Base-by-base conservation (phyloP, 805 yeast species). In the Kuraishia floccosa region DNA sequence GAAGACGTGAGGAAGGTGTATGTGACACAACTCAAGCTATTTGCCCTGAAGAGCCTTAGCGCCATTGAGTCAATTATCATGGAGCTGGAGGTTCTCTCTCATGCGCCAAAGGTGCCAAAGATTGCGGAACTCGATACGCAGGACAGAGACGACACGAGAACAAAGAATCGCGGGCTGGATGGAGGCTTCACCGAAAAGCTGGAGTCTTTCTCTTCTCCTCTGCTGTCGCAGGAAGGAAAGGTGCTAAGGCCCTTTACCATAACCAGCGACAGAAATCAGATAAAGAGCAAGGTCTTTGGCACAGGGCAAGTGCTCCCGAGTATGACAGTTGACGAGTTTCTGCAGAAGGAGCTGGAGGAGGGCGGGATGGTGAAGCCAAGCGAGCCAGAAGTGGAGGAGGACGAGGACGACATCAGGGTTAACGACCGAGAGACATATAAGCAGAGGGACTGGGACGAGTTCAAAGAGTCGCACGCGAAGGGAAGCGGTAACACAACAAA, bases 241-340 rank as follows among this genome's bases (percentile, higher is more conserved):
- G 78, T 89, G 5, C 52, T 82, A 20, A 69, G 80, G 42, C 96
- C 96, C 8, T 91, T 89, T 52, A 81, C 89, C 0, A 65, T 89
- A 12, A 72, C 74, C 10, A 60, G 77, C 7, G 56, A 65, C 26
- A 65, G 72, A 36, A 72, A 72, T 23, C 71, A 76, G 28, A 40
- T 84, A 12, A 60, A 66, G 35, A 57, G 63, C 20, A 71, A 76
- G 43, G 96, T 87, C 0, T 74, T 71, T 42, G 96, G 96, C 2
- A 84, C 93, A 2, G 98, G 96, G 1, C 96, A 91, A 54, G 74
- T 68, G 17, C 63, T 89, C 18, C 98, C 98, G 2, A 84, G 96
- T 0, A 84, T 91, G 91, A 63, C 94, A 0, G 86, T 91, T 0
- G 98, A 91, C 40, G 96, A 91, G 43, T 77, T 81, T 37, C 60